phyloP scores from a whole-genome alignment of 257 asterid species.

The Nicotiana attenuata region DNA sequence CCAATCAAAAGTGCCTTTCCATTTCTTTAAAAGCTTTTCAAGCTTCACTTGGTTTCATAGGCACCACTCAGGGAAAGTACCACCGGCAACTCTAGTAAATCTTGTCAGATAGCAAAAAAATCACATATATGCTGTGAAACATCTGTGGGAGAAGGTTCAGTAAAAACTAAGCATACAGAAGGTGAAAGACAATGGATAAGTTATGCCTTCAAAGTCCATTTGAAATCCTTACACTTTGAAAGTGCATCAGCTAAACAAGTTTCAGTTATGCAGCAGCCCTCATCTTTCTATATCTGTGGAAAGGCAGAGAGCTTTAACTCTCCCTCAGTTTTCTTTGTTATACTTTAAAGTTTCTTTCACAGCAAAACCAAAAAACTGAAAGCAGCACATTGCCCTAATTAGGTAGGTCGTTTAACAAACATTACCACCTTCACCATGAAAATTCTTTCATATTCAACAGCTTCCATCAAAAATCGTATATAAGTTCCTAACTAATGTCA shows the following conservation, averaged over 20 bases:
- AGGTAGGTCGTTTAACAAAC: not conserved
- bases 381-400: not conserved
- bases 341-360: not conserved
- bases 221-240: not conserved
- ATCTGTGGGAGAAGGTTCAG: not conserved
- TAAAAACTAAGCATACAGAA: not conserved
- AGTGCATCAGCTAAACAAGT: not conserved
- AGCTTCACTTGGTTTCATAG: not conserved
- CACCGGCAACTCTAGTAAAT: not conserved
- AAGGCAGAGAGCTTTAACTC: not conserved
- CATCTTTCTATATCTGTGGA: not conserved
- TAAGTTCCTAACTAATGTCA: not conserved
- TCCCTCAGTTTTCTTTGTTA: not conserved
- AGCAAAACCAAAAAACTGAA: not conserved
- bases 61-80: not conserved
- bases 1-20: not conserved
- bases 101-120: not conserved
- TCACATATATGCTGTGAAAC: not conserved
- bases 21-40: not conserved
- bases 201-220: not conserved
- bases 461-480: not conserved
- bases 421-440: not conserved
- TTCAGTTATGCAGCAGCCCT: not conserved
- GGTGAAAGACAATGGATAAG: not conserved
- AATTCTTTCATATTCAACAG: not conserved